A percentile compares a stretch with the other conserved stretches of the same genome.
Evolutionary conservation across 768 basidiomycete species (phyloP).

Genomic region (Rhodocollybia butyracea): DNA sequence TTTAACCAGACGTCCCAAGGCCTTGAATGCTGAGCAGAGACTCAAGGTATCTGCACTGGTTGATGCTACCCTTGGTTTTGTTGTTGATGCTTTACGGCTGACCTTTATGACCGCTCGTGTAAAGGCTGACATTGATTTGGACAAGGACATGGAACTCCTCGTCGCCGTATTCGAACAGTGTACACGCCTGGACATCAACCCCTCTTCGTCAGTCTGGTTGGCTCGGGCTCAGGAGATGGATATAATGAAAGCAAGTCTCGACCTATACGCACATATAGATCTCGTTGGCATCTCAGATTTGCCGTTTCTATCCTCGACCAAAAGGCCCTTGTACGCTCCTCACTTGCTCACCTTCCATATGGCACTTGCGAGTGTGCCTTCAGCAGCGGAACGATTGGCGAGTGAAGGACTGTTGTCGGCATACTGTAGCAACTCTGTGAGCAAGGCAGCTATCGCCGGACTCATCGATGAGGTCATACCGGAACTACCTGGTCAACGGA

Average conservation of each 20-base stretch:
- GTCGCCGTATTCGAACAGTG: slow-evolving; percentile 84
- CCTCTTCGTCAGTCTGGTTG: slow-evolving; percentile 76
- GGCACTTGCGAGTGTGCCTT: slow-evolving; percentile 70
- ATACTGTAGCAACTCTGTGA: slow-evolving; percentile 82
- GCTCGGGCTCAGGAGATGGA: slow-evolving; percentile 77
- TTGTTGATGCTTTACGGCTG: slow-evolving; percentile 63
- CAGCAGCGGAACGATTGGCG: slow-evolving; percentile 82
- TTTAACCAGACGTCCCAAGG: slow-evolving; percentile 44
- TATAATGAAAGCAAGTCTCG: slow-evolving; percentile 70
- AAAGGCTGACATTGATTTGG: slow-evolving; percentile 58
- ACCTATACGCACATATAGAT: slow-evolving; percentile 67
- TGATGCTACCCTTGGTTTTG: slow-evolving; percentile 58
- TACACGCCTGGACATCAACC: slow-evolving; percentile 62
- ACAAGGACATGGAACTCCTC: slow-evolving; percentile 77
- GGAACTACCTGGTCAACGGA: slow-evolving; percentile 72
- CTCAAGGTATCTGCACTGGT: slow-evolving; percentile 56
- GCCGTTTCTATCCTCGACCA: slow-evolving; percentile 55
- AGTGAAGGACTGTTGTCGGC: slow-evolving; percentile 78
- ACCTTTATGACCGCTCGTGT: slow-evolving; percentile 64
- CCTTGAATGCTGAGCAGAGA: slow-evolving; percentile 58
- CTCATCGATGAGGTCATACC: slow-evolving; percentile 62
- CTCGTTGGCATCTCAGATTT: slow-evolving; percentile 69
- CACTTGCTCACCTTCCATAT: slow-evolving; percentile 86
- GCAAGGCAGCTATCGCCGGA: slow-evolving; percentile 71
- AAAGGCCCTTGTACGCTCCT: slow-evolving; percentile 68